Percentiles rank a stretch among this genome's conserved stretches.
phyloP scores from a whole-genome alignment of 1,284 basidiomycete genomes.

The Termitomyces sp. region DNA sequence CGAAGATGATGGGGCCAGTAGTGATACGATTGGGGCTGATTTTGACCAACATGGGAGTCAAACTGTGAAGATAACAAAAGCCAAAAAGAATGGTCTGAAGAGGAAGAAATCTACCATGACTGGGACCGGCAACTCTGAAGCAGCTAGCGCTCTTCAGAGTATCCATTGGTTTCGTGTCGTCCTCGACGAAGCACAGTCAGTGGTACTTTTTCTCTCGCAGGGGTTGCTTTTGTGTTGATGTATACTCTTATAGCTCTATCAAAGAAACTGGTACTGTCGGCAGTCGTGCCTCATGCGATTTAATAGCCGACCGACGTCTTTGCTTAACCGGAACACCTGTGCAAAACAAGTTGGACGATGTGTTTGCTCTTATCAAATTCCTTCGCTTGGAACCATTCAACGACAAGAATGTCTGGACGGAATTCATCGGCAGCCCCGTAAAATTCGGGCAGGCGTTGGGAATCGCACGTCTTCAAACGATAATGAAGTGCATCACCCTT shows the following conservation, averaged over 20 bases:
- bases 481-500: slow-evolving; percentile 96
- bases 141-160: slow-evolving; percentile 86
- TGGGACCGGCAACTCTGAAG: slow-evolving; percentile 47
- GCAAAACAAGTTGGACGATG: slow-evolving; percentile 98
- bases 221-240: slow-evolving; percentile 1
- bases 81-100: slow-evolving; percentile 59
- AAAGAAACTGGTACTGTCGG: slow-evolving; percentile 94
- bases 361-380: slow-evolving; percentile 96
- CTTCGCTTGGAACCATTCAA: slow-evolving; percentile 89
- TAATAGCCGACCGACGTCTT: slow-evolving; percentile 88
- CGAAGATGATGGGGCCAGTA: slow-evolving; percentile 68
- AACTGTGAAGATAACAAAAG: slow-evolving; percentile 47
- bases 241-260: slow-evolving; percentile 66
- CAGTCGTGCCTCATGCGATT: slow-evolving; percentile 91
- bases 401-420: slow-evolving; percentile 90
- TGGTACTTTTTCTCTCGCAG: slow-evolving; percentile 15
- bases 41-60: slow-evolving; percentile 66
- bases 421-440: slow-evolving; percentile 87
- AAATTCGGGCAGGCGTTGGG: slow-evolving; percentile 91
- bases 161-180: slow-evolving; percentile 98
- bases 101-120: slow-evolving; percentile 56
- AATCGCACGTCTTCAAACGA: slow-evolving; percentile 88
- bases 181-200: slow-evolving; percentile 97
- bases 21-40: slow-evolving; percentile 61
- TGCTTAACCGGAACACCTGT: slow-evolving; percentile 97